Conservation (phyloP, 495 filamentous ascomycete genomes). For the Coniosporium apollinis region DNA sequence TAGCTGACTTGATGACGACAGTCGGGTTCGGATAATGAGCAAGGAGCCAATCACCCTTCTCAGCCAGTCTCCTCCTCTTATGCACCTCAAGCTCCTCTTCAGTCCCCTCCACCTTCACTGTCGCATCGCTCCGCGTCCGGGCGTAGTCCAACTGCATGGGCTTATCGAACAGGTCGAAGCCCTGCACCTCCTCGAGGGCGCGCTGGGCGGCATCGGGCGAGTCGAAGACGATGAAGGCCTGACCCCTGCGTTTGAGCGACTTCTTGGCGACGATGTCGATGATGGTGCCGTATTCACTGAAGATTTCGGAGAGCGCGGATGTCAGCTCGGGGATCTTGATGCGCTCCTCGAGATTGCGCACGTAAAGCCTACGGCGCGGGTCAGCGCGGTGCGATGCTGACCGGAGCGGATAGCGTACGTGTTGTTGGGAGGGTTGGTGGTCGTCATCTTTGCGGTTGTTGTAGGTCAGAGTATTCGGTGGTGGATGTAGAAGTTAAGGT, state of each 20-base stretch:
- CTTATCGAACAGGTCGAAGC: slow-evolving; percentile 88
- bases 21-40: too few species aligned
- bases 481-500: too few species aligned
- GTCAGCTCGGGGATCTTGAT: slow-evolving; percentile 70
- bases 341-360: slow-evolving; percentile 85
- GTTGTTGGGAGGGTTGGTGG: too few species aligned
- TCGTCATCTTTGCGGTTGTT: too few species aligned
- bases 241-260: slow-evolving; percentile 82
- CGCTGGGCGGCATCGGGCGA: slow-evolving; percentile 52
- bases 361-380: slow-evolving; percentile 36
- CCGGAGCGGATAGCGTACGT: too few species aligned
- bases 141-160: slow-evolving; percentile 81
- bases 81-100: slow-evolving; percentile 75
- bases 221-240: slow-evolving; percentile 93
- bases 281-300: slow-evolving; percentile 79
- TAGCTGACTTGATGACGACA: too few species aligned
- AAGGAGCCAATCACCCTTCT: slow-evolving; percentile 84
- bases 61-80: slow-evolving; percentile 68
- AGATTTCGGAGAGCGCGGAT: slow-evolving; percentile 57
- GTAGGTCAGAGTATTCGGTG: too few species aligned
- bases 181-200: slow-evolving; percentile 80
- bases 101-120: slow-evolving; percentile 52
- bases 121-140: slow-evolving; percentile 74
- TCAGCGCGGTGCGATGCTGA: too few species aligned
- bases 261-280: slow-evolving; percentile 86